Conservation (phyloP, 176 grass and related monocot genomes). For the Triticum monococcum region DNA sequence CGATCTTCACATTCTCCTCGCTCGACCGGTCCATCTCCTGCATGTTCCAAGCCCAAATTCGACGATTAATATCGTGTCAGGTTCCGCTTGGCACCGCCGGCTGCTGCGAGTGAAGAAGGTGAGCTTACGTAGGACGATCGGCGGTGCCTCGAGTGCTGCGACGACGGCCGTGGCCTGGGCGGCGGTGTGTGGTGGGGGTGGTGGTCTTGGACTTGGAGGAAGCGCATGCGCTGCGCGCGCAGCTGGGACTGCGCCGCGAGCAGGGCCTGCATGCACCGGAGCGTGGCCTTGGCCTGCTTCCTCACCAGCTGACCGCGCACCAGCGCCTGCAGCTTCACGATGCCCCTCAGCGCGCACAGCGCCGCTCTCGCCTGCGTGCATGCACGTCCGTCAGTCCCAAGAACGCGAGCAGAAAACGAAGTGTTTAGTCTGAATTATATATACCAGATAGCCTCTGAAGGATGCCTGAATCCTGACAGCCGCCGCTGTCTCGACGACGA, state of each 20-base stretch:
- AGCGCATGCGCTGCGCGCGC: slow-evolving; percentile 53
- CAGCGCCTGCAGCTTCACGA: slow-evolving; percentile 82
- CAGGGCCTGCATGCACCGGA: slow-evolving; percentile 84
- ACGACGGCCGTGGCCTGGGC: slow-evolving; percentile 49
- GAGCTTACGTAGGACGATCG: slow-evolving; percentile 52
- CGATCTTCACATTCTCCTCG: slow-evolving; percentile 74
- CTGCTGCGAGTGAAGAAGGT: not conserved
- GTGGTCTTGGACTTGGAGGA: slow-evolving; percentile 45
- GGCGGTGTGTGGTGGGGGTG: slow-evolving; percentile 21
- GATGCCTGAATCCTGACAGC: slow-evolving; percentile 74
- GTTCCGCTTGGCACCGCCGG: not conserved
- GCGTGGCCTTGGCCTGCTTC: slow-evolving; percentile 80
- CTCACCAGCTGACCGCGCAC: slow-evolving; percentile 82
- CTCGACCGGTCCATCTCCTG: slow-evolving; percentile 72
- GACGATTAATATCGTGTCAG: not conserved
- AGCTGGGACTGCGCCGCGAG: slow-evolving; percentile 62
- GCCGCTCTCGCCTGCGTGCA: slow-evolving; percentile 68
- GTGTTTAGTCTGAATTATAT: slow-evolving; percentile 14
- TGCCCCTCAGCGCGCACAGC: slow-evolving; percentile 76
- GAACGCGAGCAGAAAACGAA: not conserved
- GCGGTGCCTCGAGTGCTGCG: slow-evolving; percentile 50
- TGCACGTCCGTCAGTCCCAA: not conserved
- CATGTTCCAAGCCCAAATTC: not conserved
- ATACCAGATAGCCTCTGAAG: slow-evolving; percentile 85
- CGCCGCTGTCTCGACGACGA: slow-evolving; percentile 43